A percentile compares a stretch with the other conserved stretches of the same genome.
Conservation (phyloP, 177 flowering plant genomes). For the Vitis hybrid region DNA sequence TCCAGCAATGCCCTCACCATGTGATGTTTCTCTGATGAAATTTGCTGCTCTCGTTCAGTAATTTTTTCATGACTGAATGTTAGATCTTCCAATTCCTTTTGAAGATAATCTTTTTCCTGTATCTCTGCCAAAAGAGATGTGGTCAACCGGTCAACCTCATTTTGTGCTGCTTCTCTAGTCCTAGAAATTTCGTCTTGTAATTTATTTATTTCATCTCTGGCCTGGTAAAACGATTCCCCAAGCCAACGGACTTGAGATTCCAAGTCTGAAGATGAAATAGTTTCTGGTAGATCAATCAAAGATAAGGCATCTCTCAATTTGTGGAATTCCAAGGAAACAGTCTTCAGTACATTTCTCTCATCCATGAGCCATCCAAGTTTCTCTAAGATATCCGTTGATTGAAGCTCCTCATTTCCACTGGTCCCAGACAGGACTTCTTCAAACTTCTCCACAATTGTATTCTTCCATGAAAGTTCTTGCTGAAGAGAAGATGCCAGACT, state of each 20-base stretch:
- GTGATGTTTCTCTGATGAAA: constrained; percentile 53
- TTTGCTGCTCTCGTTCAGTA: constrained; percentile 36
- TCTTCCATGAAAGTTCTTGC: constrained; percentile 49
- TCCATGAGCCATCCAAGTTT: constrained; percentile 65
- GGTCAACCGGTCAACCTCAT: constrained; percentile 53
- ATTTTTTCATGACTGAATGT: constrained; percentile 38
- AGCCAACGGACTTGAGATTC: constrained; percentile 62
- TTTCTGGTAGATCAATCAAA: constrained; percentile 56
- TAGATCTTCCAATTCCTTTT: constrained; percentile 51
- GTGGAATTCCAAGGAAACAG: constrained; percentile 39
- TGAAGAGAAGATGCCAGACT: constrained; percentile 51
- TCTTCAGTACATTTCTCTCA: constrained; percentile 44
- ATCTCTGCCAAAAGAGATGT: constrained; percentile 50
- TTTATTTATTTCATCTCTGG: constrained; percentile 40
- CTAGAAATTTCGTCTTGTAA: constrained; percentile 44
- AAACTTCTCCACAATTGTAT: constrained; percentile 35
- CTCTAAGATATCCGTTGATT: constrained; percentile 40
- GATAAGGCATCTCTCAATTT: constrained; percentile 49
- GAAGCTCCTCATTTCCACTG: constrained; percentile 37
- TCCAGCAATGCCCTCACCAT: constrained; percentile 47
- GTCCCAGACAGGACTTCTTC: constrained; percentile 50
- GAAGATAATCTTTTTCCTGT: constrained; percentile 60
- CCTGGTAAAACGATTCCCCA: constrained; percentile 49
- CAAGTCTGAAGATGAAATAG: constrained; percentile 38
- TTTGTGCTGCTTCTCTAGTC: constrained; percentile 46